Conservation (phyloP, 768 basidiomycete species). For the Saitozyma sp. region DNA sequence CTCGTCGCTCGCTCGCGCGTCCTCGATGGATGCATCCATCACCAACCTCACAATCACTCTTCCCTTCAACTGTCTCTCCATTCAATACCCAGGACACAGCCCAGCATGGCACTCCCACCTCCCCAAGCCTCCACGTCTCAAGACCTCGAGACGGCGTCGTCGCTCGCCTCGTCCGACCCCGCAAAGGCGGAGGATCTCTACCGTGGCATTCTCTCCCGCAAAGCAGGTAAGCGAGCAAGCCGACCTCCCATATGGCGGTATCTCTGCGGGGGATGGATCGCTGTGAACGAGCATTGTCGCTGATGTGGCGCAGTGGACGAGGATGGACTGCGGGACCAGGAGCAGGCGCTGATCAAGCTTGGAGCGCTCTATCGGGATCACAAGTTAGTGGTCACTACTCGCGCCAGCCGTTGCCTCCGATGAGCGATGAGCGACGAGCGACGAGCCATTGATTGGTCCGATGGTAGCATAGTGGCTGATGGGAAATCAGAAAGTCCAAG, state of each 20-base stretch:
- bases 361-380: slow-evolving; percentile 84
- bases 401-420: slow-evolving; percentile 79
- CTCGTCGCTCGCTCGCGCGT: too few relatives aligned
- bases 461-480: background rate
- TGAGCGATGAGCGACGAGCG: slow-evolving; percentile 57
- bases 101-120: too few relatives aligned
- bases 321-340: slow-evolving; percentile 72
- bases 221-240: slow-evolving; percentile 42
- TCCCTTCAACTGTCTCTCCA: too few relatives aligned
- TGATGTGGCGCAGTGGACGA: slow-evolving; percentile 54
- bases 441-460: background rate
- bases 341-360: slow-evolving; percentile 77
- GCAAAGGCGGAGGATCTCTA: slow-evolving; percentile 71
- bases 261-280: background rate
- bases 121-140: background rate
- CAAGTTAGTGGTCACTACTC: slow-evolving; percentile 80
- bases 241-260: background rate
- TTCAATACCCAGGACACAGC: too few relatives aligned
- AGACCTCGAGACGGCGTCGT: background rate
- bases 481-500: slow-evolving; percentile 68
- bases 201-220: slow-evolving; percentile 63
- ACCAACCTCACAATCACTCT: too few relatives aligned
- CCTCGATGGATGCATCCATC: too few relatives aligned
- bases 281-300: slow-evolving; percentile 1
- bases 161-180: slow-evolving; percentile 54